Conservation (phyloP, 2,329 filamentous ascomycete genomes). For the Diaporthe ampelina region DNA sequence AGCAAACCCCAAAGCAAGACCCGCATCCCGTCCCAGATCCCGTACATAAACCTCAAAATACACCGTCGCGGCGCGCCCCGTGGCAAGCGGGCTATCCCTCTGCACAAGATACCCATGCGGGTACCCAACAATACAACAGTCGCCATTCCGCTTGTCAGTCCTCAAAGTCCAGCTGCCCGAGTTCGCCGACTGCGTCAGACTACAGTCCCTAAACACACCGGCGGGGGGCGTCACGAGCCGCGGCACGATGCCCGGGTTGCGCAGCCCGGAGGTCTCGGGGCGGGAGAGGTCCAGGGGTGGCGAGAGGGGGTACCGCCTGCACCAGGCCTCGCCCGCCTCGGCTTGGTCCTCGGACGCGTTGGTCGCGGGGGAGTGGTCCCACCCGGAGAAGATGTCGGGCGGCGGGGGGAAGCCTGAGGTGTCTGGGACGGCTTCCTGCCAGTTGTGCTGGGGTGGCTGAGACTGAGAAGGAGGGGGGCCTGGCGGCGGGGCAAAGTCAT, state of each 20-base stretch:
- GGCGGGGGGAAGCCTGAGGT: constrained; percentile 80
- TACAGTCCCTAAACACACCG: constrained; percentile 58
- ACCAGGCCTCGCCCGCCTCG: constrained; percentile 77
- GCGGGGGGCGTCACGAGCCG: constrained; percentile 63
- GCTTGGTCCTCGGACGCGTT: constrained; percentile 78
- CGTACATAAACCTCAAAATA: constrained; percentile 78
- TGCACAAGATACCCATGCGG: constrained; percentile 77
- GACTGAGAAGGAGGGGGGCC: constrained; percentile 50
- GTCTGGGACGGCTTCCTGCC: constrained; percentile 79
- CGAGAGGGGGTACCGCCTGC: constrained; percentile 69
- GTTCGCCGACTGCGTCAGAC: constrained; percentile 62
- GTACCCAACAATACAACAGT: constrained; percentile 76
- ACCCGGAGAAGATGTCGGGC: constrained; percentile 74
- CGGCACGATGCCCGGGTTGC: constrained; percentile 50
- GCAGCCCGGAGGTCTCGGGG: constrained; percentile 46
- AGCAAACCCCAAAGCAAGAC: constrained; percentile 76
- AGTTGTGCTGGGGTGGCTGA: constrained; percentile 67
- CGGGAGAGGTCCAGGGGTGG: constrained; percentile 64
- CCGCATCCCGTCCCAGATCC: constrained; percentile 31
- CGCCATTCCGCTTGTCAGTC: constrained; percentile 61
- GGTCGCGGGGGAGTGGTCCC: constrained; percentile 75
- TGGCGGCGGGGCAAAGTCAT: constrained; percentile 48
- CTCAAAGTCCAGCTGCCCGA: constrained; percentile 59
- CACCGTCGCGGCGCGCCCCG: constrained; percentile 61
- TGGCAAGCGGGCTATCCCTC: constrained; percentile 69